Base-by-base conservation (phyloP, 257 asterid genomes). In the Plantago ovata region DNA sequence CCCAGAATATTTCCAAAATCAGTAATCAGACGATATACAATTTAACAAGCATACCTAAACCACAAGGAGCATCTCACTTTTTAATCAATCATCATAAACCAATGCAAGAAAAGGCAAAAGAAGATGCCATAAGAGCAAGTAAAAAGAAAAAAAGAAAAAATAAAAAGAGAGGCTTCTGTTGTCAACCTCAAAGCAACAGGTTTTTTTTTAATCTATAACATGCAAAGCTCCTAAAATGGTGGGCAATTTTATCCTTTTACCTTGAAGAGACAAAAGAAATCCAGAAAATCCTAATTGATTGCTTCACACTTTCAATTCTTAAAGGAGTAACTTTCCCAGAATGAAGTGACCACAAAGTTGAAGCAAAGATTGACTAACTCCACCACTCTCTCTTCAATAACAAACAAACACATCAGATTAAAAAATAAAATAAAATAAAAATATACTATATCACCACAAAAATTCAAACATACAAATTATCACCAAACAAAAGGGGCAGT, bases 361-460 rank as follows among this genome's bases (percentile, higher is more conserved):
- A 71, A 71, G 75, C 75, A 76, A 75, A 68, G 78, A 61, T 72
- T 53, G 59, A 48, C 58, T 54, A 45, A 50, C 58, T 46, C 52
- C 71, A 51, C 63, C n/a, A n/a, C n/a, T n/a, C n/a, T 70, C 74
- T 66, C 76, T 75, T 70, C 73, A 55, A 67, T 38, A 56, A 64
- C 72, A 75, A 67, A 60, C 61, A 75, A 57, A 8, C 62, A 42
- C 21, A 7, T 41, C 16, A 10, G 19, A 7, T 7, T 1, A 38
- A n/a, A 20, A 12, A 21, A 51, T 50, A 55, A 44, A 23, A 18
- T 20, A 24, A 13, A 32, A 40, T 36, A 16, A 15, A 28, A 39
- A 19, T 33, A 10, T 20, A 21, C 22, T 9, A 21, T 38, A 36
- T 61, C n/a, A 33, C 12, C 20, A 36, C 13, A 18, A 41, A 40